Percentiles rank a stretch among this genome's conserved stretches.
These are phyloP conservation scores for Avicennia marina DNA, from an alignment of 257 asterid genomes.

Conservation along the genomic window DNA sequence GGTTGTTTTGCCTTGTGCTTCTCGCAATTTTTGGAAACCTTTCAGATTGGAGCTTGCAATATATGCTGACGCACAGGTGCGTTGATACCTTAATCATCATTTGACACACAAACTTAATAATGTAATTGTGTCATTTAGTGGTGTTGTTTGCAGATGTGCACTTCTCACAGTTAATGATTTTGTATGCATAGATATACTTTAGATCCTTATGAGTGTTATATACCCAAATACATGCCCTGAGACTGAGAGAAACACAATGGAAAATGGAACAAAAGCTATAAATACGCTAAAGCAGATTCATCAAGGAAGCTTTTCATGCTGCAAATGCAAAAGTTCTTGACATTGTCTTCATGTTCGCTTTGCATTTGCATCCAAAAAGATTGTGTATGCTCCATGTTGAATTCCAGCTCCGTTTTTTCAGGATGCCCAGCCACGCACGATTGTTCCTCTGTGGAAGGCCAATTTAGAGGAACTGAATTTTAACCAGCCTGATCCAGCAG, in stretches of 20 bases:
- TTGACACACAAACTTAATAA: background rate
- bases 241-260: background rate
- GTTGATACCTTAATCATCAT: background rate
- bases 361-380: background rate
- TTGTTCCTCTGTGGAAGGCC: slow-evolving; percentile 91
- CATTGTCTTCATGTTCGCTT: background rate
- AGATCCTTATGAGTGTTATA: background rate
- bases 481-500: slow-evolving; percentile 71
- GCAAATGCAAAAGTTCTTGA: slow-evolving; percentile 3
- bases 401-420: slow-evolving; percentile 27
- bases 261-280: background rate
- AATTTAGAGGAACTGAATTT: slow-evolving; percentile 80
- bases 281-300: background rate
- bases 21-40: slow-evolving; percentile 67
- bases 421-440: slow-evolving; percentile 87
- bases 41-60: slow-evolving; percentile 90
- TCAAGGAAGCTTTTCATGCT: slow-evolving; percentile 2
- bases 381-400: background rate
- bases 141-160: background rate
- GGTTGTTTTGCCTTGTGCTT: slow-evolving; percentile 82
- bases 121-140: background rate
- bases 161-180: background rate
- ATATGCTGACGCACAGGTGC: slow-evolving; percentile 30
- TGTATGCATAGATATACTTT: background rate
- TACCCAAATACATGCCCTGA: background rate